Evolutionary conservation across 257 asterid genomes (phyloP).

Genomic region (Jacaranda mimosifolia): DNA sequence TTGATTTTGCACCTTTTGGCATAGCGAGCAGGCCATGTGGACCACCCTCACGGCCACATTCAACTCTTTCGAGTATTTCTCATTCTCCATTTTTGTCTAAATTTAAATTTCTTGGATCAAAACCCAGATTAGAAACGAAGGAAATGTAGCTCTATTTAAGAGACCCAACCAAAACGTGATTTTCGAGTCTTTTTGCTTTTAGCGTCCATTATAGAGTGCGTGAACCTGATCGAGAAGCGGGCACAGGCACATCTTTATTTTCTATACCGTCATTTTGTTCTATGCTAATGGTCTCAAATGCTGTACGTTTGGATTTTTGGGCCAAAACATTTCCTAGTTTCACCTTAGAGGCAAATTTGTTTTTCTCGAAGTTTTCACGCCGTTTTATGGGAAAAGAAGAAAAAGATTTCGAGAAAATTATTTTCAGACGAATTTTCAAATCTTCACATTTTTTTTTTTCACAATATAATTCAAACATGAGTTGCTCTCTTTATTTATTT

Average conservation of each 20-base stretch:
- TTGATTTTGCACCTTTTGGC: constrained; percentile 67
- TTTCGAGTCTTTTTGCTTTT: constrained; percentile 5
- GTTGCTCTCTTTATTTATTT: too few relatives aligned
- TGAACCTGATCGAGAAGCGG: constrained; percentile 37
- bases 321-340: background rate
- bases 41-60: constrained; percentile 83
- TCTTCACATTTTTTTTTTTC: too few relatives aligned
- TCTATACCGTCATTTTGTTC: background rate
- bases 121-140: constrained; percentile 28
- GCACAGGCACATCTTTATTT: constrained; percentile 34
- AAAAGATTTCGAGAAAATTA: too few relatives aligned
- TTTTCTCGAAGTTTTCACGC: background rate
- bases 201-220: background rate
- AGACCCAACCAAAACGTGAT: constrained; percentile 8
- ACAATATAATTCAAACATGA: too few relatives aligned
- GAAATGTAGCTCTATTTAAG: constrained; percentile 8
- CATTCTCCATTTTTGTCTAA: constrained; percentile 51
- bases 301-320: background rate
- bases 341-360: background rate
- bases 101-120: constrained; percentile 28
- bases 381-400: too few relatives aligned
- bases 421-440: too few relatives aligned
- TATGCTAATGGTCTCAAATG: background rate
- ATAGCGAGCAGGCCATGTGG: constrained; percentile 78
- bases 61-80: constrained; percentile 62